Base-by-base conservation (phyloP, 208 protist species). In the Wallacemonas collosoma region DNA sequence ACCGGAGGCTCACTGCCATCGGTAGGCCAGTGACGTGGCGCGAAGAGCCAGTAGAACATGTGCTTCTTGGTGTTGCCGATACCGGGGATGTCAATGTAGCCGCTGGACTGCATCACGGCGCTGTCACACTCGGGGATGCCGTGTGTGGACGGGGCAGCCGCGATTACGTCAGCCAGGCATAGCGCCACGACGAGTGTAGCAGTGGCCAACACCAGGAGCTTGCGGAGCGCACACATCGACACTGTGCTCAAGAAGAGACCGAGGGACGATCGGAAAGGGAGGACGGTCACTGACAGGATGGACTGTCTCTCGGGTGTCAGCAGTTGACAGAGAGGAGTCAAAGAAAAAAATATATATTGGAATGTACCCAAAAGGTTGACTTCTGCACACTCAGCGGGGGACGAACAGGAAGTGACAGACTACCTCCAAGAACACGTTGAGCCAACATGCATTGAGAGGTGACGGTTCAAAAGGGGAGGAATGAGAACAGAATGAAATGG, bases 31-130 rank as follows among this genome's bases (percentile, higher is more conserved):
- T 77, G 41, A 38, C 89, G 82, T 8, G 85, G 80, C 17, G 81
- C 81, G 66, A 98, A 97, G 57, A 88, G 72, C 94, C 95, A 98
- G 84, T 94, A 98, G 76, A 98, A 98, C 76, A 84, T 84, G 68
- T 93, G 79, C 72, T 91, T 87, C 60, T 73, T 61, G 15, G 71
- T 73, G 44, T 76, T 62, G 8, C 63, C 68, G 41, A 71, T 68
- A 47, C 79, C 83, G 62, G 88, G 79, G 66, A 95, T 88, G 71
- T 84, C 69, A 71, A 93, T 78, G 80, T 93, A 93, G 54, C 90
- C 90, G 75, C 86, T 89, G 55, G 83, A 87, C 81, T 94, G 88
- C 68, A 81, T 41, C 43, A 86, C 86, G 44, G 57, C 36, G 17
- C 51, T 66, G 62, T 91, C 85, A 68, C 88, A 93, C 5, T 43